These are phyloP conservation scores for Closterium sp. DNA, from an alignment of 139 green algal genomes.

Conservation along the genomic window DNA sequence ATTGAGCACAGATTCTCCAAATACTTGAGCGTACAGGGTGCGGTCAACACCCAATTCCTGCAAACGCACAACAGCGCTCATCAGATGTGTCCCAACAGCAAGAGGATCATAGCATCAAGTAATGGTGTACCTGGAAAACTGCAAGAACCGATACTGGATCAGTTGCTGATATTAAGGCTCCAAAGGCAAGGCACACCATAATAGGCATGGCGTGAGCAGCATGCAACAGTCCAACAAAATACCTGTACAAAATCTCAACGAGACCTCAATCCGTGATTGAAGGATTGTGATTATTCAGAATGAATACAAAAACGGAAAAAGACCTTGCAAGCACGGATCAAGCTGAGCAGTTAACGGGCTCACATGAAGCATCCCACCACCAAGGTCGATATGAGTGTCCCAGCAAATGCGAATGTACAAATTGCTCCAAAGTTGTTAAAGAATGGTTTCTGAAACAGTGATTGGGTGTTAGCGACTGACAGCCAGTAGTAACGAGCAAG, in stretches of 20 bases:
- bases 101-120: too few relatives aligned
- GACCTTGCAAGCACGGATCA: neutral
- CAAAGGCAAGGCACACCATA: conserved; percentile 55
- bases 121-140: neutral
- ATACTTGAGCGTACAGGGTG: conserved; percentile 77
- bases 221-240: conserved; percentile 16
- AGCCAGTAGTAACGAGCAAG: neutral
- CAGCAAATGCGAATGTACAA: conserved; percentile 64
- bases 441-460: conserved; percentile 52
- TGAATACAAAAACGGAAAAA: neutral
- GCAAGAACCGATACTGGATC: conserved; percentile 68
- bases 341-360: neutral
- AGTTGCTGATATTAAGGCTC: conserved; percentile 68
- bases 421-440: conserved; percentile 73
- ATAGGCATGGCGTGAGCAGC: conserved; percentile 21
- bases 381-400: conserved; percentile 64
- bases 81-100: too few relatives aligned
- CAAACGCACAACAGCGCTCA: neutral
- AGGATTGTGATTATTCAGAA: neutral
- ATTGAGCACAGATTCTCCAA: conserved; percentile 81
- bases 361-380: conserved; percentile 62
- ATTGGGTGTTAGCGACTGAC: neutral
- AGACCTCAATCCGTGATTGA: neutral
- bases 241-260: neutral
- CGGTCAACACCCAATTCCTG: conserved; percentile 57